Evolutionary conservation across 1,139 yeast species (phyloP).

Genomic region (Magnusiomyces fungicola): DNA sequence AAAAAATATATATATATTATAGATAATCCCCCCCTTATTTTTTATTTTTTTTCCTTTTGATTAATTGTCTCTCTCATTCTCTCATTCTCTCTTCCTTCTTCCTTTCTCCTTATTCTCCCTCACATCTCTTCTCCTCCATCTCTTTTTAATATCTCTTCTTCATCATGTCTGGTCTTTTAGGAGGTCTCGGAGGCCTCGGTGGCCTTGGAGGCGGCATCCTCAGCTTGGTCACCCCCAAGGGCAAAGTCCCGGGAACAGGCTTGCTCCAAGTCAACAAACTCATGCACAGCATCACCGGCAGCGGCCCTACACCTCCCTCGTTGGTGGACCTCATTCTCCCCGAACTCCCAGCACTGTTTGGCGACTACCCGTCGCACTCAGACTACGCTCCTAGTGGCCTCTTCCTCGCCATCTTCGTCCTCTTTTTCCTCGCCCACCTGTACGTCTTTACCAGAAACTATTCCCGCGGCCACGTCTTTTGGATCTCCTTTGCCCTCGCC

Average conservation of each 20-base stretch:
- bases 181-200: neutral
- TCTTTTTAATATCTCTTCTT: neutral
- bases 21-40: neutral
- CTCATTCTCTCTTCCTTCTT: conserved; percentile 3
- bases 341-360: conserved; percentile 50
- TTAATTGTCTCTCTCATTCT: neutral
- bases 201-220: conserved; percentile 9
- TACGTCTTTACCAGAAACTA: conserved; percentile 45
- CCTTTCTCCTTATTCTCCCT: neutral
- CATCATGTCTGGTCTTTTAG: neutral
- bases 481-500: conserved; percentile 49
- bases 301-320: conserved; percentile 10
- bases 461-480: conserved; percentile 58
- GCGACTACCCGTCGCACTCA: conserved; percentile 50
- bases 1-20: conserved; percentile 1
- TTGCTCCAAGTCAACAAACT: conserved; percentile 11
- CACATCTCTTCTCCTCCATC: neutral
- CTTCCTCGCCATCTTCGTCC: conserved; percentile 47
- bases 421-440: conserved; percentile 45
- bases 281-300: conserved; percentile 8
- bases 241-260: conserved; percentile 21
- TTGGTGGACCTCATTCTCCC: conserved; percentile 25
- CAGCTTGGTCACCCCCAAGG: conserved; percentile 22
- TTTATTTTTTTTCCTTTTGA: neutral
- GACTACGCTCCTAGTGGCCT: conserved; percentile 60